Conservation (phyloP, 768 basidiomycete species). For the Podaxis sp. region DNA sequence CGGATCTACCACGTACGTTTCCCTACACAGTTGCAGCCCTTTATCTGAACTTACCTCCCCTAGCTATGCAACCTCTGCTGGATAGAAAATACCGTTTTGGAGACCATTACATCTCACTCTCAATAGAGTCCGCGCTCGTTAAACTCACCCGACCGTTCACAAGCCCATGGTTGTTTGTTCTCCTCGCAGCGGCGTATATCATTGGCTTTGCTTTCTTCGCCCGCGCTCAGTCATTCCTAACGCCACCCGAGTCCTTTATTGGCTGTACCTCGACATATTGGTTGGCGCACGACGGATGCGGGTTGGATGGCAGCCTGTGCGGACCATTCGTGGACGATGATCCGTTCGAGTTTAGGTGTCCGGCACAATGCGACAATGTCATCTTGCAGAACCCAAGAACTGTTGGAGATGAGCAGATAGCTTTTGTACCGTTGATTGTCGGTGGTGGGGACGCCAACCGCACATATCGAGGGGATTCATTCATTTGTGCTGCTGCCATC, state of each 20-base stretch:
- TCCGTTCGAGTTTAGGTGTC: slow-evolving; percentile 77
- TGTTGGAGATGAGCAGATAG: slow-evolving; percentile 63
- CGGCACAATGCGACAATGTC: slow-evolving; percentile 63
- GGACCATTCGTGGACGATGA: slow-evolving; percentile 54
- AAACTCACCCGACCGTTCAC: slow-evolving; percentile 52
- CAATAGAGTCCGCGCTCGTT: slow-evolving; percentile 55
- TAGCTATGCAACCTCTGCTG: slow-evolving; percentile 56
- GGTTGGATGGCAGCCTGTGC: slow-evolving; percentile 66
- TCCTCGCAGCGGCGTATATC: slow-evolving; percentile 63
- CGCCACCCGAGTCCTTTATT: slow-evolving; percentile 60
- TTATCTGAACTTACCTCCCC: slow-evolving; percentile 8
- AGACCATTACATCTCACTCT: slow-evolving; percentile 33
- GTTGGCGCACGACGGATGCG: slow-evolving; percentile 67
- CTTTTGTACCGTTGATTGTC: slow-evolving; percentile 72
- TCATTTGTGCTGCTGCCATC: slow-evolving; percentile 80
- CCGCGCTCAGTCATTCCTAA: slow-evolving; percentile 70
- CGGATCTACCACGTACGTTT: slow-evolving; percentile 45
- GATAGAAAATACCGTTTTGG: slow-evolving; percentile 43
- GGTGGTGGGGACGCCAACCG: slow-evolving; percentile 75
- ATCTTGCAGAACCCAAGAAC: slow-evolving; percentile 72
- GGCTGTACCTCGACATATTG: slow-evolving; percentile 73
- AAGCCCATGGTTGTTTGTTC: slow-evolving; percentile 48
- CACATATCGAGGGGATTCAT: slow-evolving; percentile 83
- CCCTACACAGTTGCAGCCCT: background rate
- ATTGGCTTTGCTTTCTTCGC: slow-evolving; percentile 71